These are phyloP conservation scores for Cercospora nicotianae DNA, from an alignment of 2,329 filamentous ascomycete species.

Conservation along the genomic window DNA sequence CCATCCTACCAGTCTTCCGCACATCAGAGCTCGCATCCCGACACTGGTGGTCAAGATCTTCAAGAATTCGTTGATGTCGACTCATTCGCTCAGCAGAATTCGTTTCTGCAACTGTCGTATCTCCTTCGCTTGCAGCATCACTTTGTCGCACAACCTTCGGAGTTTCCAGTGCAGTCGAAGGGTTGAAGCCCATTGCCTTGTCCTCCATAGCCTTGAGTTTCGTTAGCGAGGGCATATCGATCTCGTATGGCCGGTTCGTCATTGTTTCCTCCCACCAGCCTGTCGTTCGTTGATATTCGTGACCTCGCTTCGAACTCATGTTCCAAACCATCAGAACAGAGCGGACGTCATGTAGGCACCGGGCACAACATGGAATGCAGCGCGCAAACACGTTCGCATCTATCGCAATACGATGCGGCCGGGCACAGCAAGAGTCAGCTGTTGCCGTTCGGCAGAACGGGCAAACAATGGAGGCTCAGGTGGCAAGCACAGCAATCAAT, in stretches of 20 bases:
- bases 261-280: not conserved
- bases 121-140: not conserved
- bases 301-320: too few species aligned
- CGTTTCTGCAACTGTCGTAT: not conserved
- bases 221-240: not conserved
- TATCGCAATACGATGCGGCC: not conserved
- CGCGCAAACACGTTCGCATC: not conserved
- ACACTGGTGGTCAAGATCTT: not conserved
- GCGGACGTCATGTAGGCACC: not conserved
- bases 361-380: not conserved
- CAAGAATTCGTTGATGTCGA: not conserved
- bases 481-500: not conserved
- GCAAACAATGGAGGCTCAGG: not conserved
- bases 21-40: not conserved
- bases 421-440: not conserved
- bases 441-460: not conserved
- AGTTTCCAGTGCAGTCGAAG: not conserved
- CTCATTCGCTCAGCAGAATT: not conserved
- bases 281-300: not conserved
- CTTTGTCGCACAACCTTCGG: not conserved
- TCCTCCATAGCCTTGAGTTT: conserved; percentile 3
- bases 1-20: not conserved
- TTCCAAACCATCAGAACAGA: not conserved
- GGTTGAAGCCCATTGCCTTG: not conserved
- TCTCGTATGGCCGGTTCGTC: conserved; percentile 9